Evolutionary conservation across 1,284 basidiomycete genomes (phyloP).

Genomic region (Ustilago trichophora): DNA sequence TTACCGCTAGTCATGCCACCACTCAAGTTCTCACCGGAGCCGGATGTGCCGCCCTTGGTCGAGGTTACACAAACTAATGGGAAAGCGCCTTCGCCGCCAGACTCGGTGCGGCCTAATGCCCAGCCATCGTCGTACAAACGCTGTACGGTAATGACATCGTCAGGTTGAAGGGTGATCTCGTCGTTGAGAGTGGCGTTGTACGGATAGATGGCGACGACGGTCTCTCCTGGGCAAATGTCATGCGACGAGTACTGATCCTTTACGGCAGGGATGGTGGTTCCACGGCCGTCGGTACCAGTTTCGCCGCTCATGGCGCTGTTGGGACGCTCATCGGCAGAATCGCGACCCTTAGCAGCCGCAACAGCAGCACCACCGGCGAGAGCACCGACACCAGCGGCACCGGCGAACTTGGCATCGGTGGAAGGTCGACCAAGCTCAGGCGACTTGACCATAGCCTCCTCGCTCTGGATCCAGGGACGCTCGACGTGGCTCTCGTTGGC

Average conservation of each 20-base stretch:
- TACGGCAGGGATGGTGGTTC: slow-evolving; percentile 57
- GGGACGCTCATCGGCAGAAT: slow-evolving; percentile 42
- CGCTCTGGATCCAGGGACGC: slow-evolving; percentile 51
- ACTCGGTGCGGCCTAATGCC: slow-evolving; percentile 50
- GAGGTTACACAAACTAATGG: slow-evolving; percentile 59
- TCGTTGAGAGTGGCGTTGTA: slow-evolving; percentile 62
- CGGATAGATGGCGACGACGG: slow-evolving; percentile 62
- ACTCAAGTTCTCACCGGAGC: slow-evolving; percentile 41
- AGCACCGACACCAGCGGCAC: slow-evolving; percentile 36
- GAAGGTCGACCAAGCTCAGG: slow-evolving; percentile 36
- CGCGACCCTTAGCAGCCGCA: slow-evolving; percentile 34
- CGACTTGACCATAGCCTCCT: slow-evolving; percentile 46
- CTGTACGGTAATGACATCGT: slow-evolving; percentile 55
- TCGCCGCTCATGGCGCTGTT: slow-evolving; percentile 52
- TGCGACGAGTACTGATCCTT: slow-evolving; percentile 62
- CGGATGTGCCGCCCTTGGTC: slow-evolving; percentile 51
- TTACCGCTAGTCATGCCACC: slow-evolving; percentile 50
- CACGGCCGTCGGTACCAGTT: slow-evolving; percentile 52
- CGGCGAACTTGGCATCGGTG: slow-evolving; percentile 34
- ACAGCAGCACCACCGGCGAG: slow-evolving; percentile 39
- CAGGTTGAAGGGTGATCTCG: slow-evolving; percentile 58
- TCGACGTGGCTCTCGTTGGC: slow-evolving; percentile 45
- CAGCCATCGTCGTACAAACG: slow-evolving; percentile 62
- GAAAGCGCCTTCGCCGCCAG: slow-evolving; percentile 55
- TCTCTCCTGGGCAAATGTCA: slow-evolving; percentile 57